Conservation (phyloP, 441 rosid genomes). For the California macrophylla region DNA sequence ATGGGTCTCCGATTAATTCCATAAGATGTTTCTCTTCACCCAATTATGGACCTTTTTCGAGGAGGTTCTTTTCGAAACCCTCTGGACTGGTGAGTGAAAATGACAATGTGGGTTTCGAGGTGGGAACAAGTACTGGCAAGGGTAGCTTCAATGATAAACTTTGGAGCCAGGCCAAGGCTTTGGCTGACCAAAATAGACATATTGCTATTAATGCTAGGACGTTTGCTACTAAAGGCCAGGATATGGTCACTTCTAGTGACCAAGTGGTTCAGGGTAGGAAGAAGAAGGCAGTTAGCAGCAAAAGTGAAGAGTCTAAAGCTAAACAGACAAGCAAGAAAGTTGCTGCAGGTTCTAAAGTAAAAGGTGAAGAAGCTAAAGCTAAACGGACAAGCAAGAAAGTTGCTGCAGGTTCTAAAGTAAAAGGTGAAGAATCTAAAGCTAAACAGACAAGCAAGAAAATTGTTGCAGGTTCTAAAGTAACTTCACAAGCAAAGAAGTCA, state of each 20-base stretch:
- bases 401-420: conserved; percentile 21
- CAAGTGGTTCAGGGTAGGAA: conserved; percentile 24
- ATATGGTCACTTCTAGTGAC: conserved; percentile 22
- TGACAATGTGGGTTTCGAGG: conserved; percentile 16
- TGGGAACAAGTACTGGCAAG: conserved; percentile 17
- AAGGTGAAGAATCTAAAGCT: neutral
- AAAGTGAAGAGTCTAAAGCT: neutral
- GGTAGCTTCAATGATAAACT: conserved; percentile 20
- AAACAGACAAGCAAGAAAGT: conserved; percentile 29
- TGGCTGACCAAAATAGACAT: neutral
- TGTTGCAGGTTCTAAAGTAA: conserved; percentile 18
- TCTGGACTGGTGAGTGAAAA: conserved; percentile 20
- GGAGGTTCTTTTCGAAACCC: conserved; percentile 38
- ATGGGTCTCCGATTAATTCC: conserved; percentile 22
- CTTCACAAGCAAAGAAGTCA: conserved; percentile 22
- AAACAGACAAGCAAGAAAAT: conserved; percentile 29
- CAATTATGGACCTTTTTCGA: conserved; percentile 19
- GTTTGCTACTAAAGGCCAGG: conserved; percentile 24
- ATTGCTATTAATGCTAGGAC: conserved; percentile 5
- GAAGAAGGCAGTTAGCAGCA: conserved; percentile 16
- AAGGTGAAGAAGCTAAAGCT: neutral
- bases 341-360: conserved; percentile 21
- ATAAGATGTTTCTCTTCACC: conserved; percentile 19
- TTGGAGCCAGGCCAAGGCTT: conserved; percentile 32
- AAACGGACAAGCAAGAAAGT: conserved; percentile 29